These are phyloP conservation scores for Neopestalotiopsis sp. DNA, from an alignment of 2,329 filamentous ascomycete species.

Conservation along the genomic window DNA sequence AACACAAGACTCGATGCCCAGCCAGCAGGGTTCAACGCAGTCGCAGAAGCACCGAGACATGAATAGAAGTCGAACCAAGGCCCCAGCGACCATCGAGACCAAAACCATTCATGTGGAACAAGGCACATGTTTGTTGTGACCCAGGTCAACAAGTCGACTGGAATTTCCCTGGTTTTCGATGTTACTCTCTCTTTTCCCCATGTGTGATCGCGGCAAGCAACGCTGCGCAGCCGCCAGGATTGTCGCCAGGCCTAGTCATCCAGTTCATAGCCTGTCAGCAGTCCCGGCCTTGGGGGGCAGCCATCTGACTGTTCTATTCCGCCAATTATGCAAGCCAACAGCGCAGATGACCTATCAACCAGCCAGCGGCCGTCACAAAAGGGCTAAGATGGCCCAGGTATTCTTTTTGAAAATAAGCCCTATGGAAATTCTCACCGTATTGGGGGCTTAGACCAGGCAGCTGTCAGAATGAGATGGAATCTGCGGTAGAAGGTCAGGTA, in stretches of 20 bases:
- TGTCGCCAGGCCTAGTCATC: constrained; percentile 1
- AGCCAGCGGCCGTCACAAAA: neutral
- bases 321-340: constrained; percentile 17
- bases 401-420: neutral
- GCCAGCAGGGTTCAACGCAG: constrained; percentile 17
- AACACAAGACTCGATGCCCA: constrained; percentile 8
- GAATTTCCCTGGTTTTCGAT: neutral
- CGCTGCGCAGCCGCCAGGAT: neutral
- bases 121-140: constrained; percentile 1
- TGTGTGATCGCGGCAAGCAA: neutral
- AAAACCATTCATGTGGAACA: neutral
- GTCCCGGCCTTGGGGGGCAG: constrained; percentile 8
- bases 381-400: neutral
- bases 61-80: neutral
- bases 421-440: constrained; percentile 11
- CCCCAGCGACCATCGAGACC: neutral
- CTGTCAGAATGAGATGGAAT: neutral
- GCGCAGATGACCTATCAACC: constrained; percentile 17
- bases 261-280: constrained; percentile 14
- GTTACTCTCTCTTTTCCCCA: constrained; percentile 1
- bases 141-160: neutral
- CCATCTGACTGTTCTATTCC: neutral
- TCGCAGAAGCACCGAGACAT: constrained; percentile 4
- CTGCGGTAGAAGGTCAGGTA: neutral
- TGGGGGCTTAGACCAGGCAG: constrained; percentile 17